Evolutionary conservation across 2,329 filamentous ascomycete species (phyloP).

Genomic region (Aspergillus novoparasiticus): DNA sequence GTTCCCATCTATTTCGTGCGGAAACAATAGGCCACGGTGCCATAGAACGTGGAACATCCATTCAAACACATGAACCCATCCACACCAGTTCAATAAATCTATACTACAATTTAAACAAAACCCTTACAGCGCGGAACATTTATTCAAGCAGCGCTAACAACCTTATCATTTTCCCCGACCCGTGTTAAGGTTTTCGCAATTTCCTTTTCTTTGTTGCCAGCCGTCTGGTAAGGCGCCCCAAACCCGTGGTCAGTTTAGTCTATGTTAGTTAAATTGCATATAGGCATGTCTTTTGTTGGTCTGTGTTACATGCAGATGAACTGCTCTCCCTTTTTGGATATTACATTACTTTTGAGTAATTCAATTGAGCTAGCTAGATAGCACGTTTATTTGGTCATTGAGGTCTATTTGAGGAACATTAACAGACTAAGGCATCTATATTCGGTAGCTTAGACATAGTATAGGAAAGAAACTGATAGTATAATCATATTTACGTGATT

Average conservation of each 20-base stretch:
- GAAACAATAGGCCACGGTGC: not conserved
- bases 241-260: not conserved
- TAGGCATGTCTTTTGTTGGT: not conserved
- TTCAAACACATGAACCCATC: not conserved
- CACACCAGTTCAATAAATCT: not conserved
- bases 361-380: not conserved
- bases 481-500: not conserved
- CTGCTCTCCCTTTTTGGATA: not conserved
- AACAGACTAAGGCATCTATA: not conserved
- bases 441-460: not conserved
- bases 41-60: no score
- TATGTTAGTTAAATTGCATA: not conserved
- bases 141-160: not conserved
- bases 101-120: not conserved
- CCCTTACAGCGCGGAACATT: not conserved
- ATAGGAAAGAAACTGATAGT: not conserved
- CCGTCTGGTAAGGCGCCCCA: not conserved
- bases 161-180: not conserved
- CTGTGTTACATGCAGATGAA: not conserved
- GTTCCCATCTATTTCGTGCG: not conserved
- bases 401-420: not conserved
- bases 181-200: not conserved
- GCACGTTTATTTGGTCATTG: not conserved
- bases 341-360: not conserved
- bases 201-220: not conserved